Base-by-base conservation (phyloP, 257 asterid species). In the Capsicum chinense region DNA sequence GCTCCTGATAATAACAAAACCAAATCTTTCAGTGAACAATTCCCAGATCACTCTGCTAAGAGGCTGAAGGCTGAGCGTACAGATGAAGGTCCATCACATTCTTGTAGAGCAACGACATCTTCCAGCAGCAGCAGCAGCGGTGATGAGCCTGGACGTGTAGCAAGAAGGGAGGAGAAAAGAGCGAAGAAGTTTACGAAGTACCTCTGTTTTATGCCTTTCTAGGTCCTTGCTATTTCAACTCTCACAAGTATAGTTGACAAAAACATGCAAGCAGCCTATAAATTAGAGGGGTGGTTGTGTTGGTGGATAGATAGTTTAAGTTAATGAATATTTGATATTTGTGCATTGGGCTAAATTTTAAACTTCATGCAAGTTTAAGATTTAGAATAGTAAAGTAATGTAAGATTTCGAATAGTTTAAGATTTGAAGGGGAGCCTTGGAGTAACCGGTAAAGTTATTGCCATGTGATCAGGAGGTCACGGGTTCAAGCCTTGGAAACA, bases 161-260 rank as follows among this genome's bases (percentile, higher is more conserved):
- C 66, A 7, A 85, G 83, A 42, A 88, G 86, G 81, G 89, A 84
- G 87, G 86, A 86, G 89, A 84, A 86, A 84, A 88, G 87, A 56
- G 52, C 79, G 63, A 94, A 92, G 80, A 86, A 84, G 87, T 85
- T 89, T 19, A 91, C 85, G 83, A 86, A 83, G 44, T 90, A 85
- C 68, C 85, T 92, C 63, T 94, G 98, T 85, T 90, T 91, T 86
- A 67, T 88, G 35, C 68, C 92, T 13, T 92, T 92, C 85, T 92
- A 86, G 84, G 70, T 52, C 83, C 9, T 50, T 14, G 14, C 12
- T 6, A 26, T 59, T 79, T 42, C 6, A 37, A 26, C 59, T 78
- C 21, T 48, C n/a, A 64, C 44, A 11, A 64, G 44, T 64, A 35
- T 56, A 67, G 37, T 56, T 19, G 37, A 56, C 3, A 9, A 10